Conservation (phyloP, 2,329 filamentous ascomycete genomes). For the Metarhizium anisopliae region DNA sequence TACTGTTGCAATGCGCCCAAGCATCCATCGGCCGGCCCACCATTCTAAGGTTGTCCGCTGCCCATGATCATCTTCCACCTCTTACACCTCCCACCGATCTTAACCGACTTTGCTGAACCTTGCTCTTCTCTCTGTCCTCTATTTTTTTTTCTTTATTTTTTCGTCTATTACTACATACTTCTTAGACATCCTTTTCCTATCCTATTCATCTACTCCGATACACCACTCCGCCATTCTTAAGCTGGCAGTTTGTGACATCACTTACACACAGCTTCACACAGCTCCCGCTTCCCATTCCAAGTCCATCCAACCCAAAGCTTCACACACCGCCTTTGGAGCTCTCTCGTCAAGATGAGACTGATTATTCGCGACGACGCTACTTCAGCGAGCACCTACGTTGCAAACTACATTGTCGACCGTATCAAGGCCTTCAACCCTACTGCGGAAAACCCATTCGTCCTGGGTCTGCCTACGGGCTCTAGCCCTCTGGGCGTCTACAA, state of each 20-base stretch:
- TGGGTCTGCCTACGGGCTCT: constrained; percentile 76
- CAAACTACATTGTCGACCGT: constrained; percentile 73
- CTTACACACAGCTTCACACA: neutral
- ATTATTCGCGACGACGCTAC: constrained; percentile 69
- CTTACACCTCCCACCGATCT: neutral
- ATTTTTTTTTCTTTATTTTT: neutral
- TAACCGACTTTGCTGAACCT: neutral
- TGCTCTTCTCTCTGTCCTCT: neutral
- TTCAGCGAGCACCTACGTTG: constrained; percentile 65
- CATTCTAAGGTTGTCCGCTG: neutral
- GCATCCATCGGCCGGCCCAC: constrained; percentile 2
- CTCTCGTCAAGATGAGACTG: constrained; percentile 55
- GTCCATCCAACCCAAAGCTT: neutral
- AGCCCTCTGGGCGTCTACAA: constrained; percentile 73
- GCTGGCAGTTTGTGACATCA: neutral
- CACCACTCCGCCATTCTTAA: neutral
- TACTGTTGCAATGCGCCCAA: neutral
- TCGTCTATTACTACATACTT: neutral
- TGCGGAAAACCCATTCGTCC: constrained; percentile 64
- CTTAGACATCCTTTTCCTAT: neutral
- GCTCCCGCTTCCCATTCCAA: neutral
- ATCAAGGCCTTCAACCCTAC: constrained; percentile 72
- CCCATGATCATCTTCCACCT: neutral
- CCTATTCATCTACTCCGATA: neutral
- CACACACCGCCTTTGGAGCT: constrained; percentile 4